Evolutionary conservation across 805 yeast species (phyloP).

Genomic region (Starmerella vaccinii): DNA sequence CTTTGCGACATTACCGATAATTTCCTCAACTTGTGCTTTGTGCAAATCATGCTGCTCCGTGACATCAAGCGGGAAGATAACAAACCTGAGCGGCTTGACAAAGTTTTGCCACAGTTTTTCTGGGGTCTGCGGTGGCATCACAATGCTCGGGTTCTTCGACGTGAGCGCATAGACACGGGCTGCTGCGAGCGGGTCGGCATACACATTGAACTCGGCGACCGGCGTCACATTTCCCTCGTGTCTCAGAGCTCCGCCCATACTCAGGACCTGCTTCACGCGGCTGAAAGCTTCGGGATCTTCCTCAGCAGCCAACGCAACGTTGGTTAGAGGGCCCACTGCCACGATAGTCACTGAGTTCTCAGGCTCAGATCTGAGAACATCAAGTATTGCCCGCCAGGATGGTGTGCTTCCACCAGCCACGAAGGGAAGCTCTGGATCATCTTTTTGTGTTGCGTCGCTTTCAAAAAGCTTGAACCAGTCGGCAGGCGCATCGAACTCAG

Average conservation of each 20-base stretch:
- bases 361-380: conserved; percentile 30
- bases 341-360: conserved; percentile 32
- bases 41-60: conserved; percentile 29
- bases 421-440: conserved; percentile 26
- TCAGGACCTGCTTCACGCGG: conserved; percentile 31
- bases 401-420: conserved; percentile 26
- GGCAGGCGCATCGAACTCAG: conserved; percentile 31
- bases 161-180: conserved; percentile 33
- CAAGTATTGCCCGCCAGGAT: conserved; percentile 32
- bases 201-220: conserved; percentile 36
- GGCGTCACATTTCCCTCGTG: conserved; percentile 36
- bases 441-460: not conserved
- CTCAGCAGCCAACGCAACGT: conserved; percentile 35
- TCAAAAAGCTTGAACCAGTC: conserved; percentile 27
- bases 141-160: conserved; percentile 25
- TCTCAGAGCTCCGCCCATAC: conserved; percentile 35
- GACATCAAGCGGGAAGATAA: conserved; percentile 34
- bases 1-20: conserved; percentile 15
- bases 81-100: conserved; percentile 27
- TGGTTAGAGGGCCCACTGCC: conserved; percentile 36
- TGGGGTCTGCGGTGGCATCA: conserved; percentile 28
- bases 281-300: conserved; percentile 32
- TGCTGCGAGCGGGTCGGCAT: conserved; percentile 35
- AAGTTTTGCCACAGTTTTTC: conserved; percentile 3
- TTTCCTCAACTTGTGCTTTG: conserved; percentile 20